Percentiles rank a stretch among this genome's conserved stretches.
Evolutionary conservation across 2,329 filamentous ascomycete genomes (phyloP).

Genomic region (Phoma sp.): DNA sequence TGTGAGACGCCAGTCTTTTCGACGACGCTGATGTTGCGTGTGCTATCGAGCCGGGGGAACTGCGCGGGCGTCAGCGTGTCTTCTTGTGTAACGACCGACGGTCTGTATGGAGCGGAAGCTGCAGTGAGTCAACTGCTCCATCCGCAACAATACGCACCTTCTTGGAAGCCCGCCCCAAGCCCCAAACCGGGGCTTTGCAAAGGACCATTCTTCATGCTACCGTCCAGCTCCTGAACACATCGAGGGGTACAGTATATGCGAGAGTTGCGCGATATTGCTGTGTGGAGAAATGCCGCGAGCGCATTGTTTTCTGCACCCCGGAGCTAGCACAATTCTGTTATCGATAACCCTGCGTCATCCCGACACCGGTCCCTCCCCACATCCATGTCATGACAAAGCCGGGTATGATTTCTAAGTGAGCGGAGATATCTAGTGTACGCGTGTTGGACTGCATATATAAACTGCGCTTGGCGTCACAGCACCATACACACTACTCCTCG

Average conservation of each 20-base stretch:
- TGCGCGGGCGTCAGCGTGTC: slow-evolving; percentile 17
- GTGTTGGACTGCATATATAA: neutral
- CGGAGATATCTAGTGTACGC: slow-evolving; percentile 1
- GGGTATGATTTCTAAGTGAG: slow-evolving; percentile 2
- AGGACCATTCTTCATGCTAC: slow-evolving; percentile 49
- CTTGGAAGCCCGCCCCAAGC: slow-evolving; percentile 35
- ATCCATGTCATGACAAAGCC: slow-evolving; percentile 9
- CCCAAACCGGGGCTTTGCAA: slow-evolving; percentile 43
- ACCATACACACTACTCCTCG: neutral
- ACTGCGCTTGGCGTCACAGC: neutral
- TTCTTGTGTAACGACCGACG: neutral
- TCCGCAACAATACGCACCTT: slow-evolving; percentile 22
- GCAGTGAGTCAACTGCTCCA: slow-evolving; percentile 17
- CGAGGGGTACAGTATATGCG: neutral
- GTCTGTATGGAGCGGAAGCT: neutral
- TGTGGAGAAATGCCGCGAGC: slow-evolving; percentile 13
- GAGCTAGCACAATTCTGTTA: slow-evolving; percentile 18
- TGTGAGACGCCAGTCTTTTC: slow-evolving; percentile 6
- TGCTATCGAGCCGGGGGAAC: slow-evolving; percentile 34
- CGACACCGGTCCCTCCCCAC: slow-evolving; percentile 6
- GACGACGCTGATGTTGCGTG: slow-evolving; percentile 2
- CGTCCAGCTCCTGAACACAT: slow-evolving; percentile 21
- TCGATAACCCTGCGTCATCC: slow-evolving; percentile 29
- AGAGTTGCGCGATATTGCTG: slow-evolving; percentile 11
- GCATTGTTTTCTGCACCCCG: slow-evolving; percentile 13